Evolutionary conservation across 2,329 filamentous ascomycete species (phyloP).

Genomic region (Penicillium sp.): DNA sequence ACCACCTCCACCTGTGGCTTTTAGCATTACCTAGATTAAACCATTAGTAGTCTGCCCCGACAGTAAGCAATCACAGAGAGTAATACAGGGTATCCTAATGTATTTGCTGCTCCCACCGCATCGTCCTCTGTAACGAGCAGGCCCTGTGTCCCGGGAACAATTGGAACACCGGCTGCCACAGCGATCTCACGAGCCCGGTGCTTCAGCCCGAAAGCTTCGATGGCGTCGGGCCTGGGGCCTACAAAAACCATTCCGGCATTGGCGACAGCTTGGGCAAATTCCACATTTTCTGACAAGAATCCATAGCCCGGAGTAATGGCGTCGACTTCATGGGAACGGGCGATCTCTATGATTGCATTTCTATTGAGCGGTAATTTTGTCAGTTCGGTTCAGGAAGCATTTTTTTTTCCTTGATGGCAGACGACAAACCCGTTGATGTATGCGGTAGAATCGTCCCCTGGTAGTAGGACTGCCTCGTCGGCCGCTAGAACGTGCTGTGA

Average conservation of each 20-base stretch:
- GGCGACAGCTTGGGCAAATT: conserved; percentile 49
- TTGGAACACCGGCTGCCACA: conserved; percentile 44
- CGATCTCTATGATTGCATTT: conserved; percentile 43
- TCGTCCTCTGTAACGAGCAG: conserved; percentile 43
- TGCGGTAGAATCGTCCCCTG: conserved; percentile 41
- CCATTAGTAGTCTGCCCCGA: neutral
- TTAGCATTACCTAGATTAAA: conserved; percentile 52
- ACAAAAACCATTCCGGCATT: conserved; percentile 51
- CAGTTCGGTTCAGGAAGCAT: no score
- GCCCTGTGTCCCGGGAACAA: conserved; percentile 48
- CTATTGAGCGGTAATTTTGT: conserved; percentile 3
- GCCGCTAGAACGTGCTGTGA: conserved; percentile 49
- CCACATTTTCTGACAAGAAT: conserved; percentile 56
- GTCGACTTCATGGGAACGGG: conserved; percentile 43
- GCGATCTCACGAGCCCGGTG: conserved; percentile 50
- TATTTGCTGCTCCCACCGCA: conserved; percentile 38
- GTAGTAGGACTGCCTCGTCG: conserved; percentile 46
- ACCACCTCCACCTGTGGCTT: conserved; percentile 71
- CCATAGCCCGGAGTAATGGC: conserved; percentile 61
- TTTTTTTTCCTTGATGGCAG: no score
- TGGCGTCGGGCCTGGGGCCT: conserved; percentile 48
- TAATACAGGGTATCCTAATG: conserved; percentile 43
- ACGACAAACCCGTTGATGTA: conserved; percentile 40
- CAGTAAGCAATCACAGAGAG: neutral
- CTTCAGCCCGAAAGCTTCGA: conserved; percentile 52